These are phyloP conservation scores for Podospora fimiseda DNA, from an alignment of 495 filamentous ascomycete species.

Conservation along the genomic window DNA sequence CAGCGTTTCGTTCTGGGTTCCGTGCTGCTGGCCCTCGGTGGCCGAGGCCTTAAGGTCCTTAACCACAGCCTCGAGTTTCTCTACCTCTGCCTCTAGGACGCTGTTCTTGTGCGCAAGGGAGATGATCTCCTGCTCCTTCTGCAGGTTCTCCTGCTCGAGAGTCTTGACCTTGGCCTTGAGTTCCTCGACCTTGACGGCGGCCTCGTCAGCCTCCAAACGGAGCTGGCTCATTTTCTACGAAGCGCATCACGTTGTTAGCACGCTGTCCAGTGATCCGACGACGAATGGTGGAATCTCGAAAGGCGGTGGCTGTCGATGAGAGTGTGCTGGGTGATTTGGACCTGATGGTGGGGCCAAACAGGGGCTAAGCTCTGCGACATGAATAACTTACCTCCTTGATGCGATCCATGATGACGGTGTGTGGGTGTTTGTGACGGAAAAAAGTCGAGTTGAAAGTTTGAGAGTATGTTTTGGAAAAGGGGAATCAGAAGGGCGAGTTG, in stretches of 20 bases:
- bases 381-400: slow-evolving; percentile 70
- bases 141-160: slow-evolving; percentile 88
- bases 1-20: slow-evolving; percentile 80
- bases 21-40: slow-evolving; percentile 64
- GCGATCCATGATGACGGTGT: slow-evolving; percentile 51
- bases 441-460: slow-evolving; percentile 6
- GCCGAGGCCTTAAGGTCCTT: slow-evolving; percentile 74
- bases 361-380: slow-evolving; percentile 24
- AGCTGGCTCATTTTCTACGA: slow-evolving; percentile 84
- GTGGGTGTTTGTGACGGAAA: slow-evolving; percentile 10
- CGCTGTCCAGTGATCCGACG: not conserved
- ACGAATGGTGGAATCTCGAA: slow-evolving; percentile 1
- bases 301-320: slow-evolving; percentile 3
- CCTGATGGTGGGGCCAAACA: slow-evolving; percentile 39
- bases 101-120: slow-evolving; percentile 89
- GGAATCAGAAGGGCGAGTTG: slow-evolving; percentile 10
- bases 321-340: slow-evolving; percentile 6
- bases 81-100: slow-evolving; percentile 80
- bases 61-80: slow-evolving; percentile 73
- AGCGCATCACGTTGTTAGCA: slow-evolving; percentile 14
- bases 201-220: slow-evolving; percentile 85
- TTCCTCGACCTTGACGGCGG: slow-evolving; percentile 72
- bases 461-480: slow-evolving; percentile 7
- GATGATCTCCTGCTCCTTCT: slow-evolving; percentile 96
- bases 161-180: slow-evolving; percentile 77